Evolutionary conservation across 495 filamentous ascomycete species (phyloP).

Genomic region (Neurospora intermedia): DNA sequence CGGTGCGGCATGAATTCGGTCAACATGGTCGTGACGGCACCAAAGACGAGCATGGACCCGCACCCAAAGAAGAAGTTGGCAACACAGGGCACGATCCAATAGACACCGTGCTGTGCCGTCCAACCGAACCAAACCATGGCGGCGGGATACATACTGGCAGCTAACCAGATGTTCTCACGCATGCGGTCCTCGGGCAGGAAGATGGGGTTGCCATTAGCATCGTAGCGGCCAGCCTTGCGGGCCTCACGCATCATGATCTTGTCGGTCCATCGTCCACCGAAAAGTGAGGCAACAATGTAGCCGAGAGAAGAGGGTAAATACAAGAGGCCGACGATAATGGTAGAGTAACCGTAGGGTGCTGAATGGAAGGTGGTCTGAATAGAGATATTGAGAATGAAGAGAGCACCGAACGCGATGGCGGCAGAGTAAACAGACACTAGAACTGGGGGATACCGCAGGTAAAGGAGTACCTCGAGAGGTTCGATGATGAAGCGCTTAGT

Average conservation of each 20-base stretch:
- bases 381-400: slow-evolving; percentile 84
- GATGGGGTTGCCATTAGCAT: slow-evolving; percentile 56
- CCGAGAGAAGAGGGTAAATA: slow-evolving; percentile 77
- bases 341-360: slow-evolving; percentile 63
- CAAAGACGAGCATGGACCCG: slow-evolving; percentile 83
- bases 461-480: slow-evolving; percentile 67
- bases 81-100: slow-evolving; percentile 44
- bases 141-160: slow-evolving; percentile 61
- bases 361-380: slow-evolving; percentile 64
- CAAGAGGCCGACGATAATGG: slow-evolving; percentile 64
- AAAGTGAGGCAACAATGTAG: slow-evolving; percentile 59
- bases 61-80: slow-evolving; percentile 85
- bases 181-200: slow-evolving; percentile 82
- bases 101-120: slow-evolving; percentile 29
- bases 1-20: slow-evolving; percentile 82
- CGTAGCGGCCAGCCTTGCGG: slow-evolving; percentile 56
- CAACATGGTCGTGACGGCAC: slow-evolving; percentile 66
- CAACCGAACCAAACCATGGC: slow-evolving; percentile 56
- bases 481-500: slow-evolving; percentile 65
- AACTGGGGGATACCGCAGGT: slow-evolving; percentile 72
- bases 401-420: slow-evolving; percentile 65
- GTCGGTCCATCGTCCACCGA: slow-evolving; percentile 85
- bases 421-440: slow-evolving; percentile 72
- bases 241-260: slow-evolving; percentile 81
- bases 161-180: slow-evolving; percentile 80